phyloP scores from a whole-genome alignment of 2,329 filamentous ascomycete genomes.

The Penicillium sp. region DNA sequence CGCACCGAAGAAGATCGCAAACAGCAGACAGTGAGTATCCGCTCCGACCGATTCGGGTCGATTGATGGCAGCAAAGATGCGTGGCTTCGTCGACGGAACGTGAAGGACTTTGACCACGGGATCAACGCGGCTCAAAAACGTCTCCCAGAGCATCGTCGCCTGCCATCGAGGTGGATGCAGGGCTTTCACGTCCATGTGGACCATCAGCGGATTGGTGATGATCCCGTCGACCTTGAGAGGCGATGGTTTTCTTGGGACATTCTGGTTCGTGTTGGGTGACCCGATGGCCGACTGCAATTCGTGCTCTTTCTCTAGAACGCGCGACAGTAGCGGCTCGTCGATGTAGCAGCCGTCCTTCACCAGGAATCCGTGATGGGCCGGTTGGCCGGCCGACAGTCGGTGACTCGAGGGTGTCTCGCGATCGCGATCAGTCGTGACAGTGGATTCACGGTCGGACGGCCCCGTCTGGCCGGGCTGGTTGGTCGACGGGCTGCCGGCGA shows the following conservation, averaged over 20 bases:
- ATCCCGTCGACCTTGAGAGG: slow-evolving; percentile 24
- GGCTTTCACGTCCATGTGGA: slow-evolving; percentile 10
- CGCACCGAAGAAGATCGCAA: slow-evolving; percentile 30
- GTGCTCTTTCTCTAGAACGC: slow-evolving; percentile 27
- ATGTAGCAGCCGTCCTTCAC: slow-evolving; percentile 29
- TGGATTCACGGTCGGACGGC: background rate
- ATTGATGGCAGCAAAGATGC: slow-evolving; percentile 30
- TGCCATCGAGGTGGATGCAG: slow-evolving; percentile 25
- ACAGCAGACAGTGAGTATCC: slow-evolving; percentile 27
- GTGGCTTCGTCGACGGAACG: slow-evolving; percentile 27
- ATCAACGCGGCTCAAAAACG: slow-evolving; percentile 29
- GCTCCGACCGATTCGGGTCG: slow-evolving; percentile 16
- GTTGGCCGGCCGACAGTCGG: background rate
- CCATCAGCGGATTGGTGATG: slow-evolving; percentile 18
- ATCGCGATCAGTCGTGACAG: background rate
- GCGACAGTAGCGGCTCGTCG: slow-evolving; percentile 29
- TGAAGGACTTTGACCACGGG: slow-evolving; percentile 31
- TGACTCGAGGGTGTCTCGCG: background rate
- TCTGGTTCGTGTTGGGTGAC: slow-evolving; percentile 9
- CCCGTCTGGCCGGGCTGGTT: background rate
- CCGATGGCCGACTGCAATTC: slow-evolving; percentile 26
- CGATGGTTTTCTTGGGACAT: slow-evolving; percentile 6
- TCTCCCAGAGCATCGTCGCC: slow-evolving; percentile 30
- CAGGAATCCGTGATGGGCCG: slow-evolving; percentile 17
- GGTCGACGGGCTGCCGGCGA: slow-evolving; percentile 3